Evolutionary conservation across 2,329 filamentous ascomycete species (phyloP), one percentile per base, ranked within the genome.

Genomic region (Mycosphaerelloides madeirae): DNA sequence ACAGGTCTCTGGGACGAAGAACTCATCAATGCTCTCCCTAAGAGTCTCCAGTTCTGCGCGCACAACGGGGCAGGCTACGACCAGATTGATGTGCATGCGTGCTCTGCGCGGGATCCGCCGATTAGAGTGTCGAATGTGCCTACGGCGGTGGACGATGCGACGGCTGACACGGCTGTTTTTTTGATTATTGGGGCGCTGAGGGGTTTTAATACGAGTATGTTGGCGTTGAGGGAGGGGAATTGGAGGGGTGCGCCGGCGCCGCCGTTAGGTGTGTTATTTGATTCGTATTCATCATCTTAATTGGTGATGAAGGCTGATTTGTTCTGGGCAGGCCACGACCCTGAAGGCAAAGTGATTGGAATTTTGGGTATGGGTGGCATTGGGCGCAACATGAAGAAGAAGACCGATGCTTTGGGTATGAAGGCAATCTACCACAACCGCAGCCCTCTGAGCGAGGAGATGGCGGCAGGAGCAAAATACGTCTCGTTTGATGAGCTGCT

Each of bases 351-450:
- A 65, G 71, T 82, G 1, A 73, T 94, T 4, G 87, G 87, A 0
- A 88, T 94, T 48, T 65, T 94, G 31, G 87, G 87, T 6, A 91
- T 93, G 86, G 87, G 87, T 15, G 86, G 87, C 2, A 93, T 94
- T 49, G 87, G 88, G 0, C 73, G 83, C 29, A 87, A 88, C 59
- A 67, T 93, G 56, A 86, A 84, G 61, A 78, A 72, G 62, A 89
- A 89, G 66, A 84, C 83, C 3, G 74, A 78, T 42, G 84, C 75
- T 0, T 90, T 94, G 61, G 40, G 40, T 19, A 89, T 93, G 84
- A 76, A 67, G 33, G 74, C 86, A 11, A 75, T 82, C 38, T 93
- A 94, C 59, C 74, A 88, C 59, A 93, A 93, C 63, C 79, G 87
- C 6, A 76, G 69, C 1, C 66, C 72, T 56, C 65, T 93, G 52